phyloP scores from a whole-genome alignment of 1,139 yeast genomes.

The Zygoascus sp. region DNA sequence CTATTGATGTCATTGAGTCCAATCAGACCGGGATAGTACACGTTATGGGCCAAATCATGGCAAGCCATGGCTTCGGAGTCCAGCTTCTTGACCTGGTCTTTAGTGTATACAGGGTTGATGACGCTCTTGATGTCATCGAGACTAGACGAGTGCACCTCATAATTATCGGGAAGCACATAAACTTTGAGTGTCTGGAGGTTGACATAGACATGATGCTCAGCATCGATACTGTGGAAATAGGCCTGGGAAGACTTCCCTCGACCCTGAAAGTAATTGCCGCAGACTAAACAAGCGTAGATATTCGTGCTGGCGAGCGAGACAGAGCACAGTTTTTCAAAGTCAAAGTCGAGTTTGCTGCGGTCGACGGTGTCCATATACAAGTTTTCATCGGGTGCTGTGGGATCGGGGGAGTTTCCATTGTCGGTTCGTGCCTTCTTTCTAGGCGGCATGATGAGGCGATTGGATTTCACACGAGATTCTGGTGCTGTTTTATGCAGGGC shows the following conservation, averaged over 20 bases:
- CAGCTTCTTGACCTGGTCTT: constrained; percentile 35
- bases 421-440: neutral
- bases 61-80: constrained; percentile 23
- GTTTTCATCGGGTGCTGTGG: neutral
- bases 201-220: constrained; percentile 59
- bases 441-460: neutral
- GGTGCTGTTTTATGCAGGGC: too few relatives aligned
- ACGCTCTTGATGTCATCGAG: constrained; percentile 51
- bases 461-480: too few relatives aligned
- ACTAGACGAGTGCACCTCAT: constrained; percentile 39
- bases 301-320: constrained; percentile 57
- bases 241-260: constrained; percentile 61
- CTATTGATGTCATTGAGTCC: constrained; percentile 55
- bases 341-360: constrained; percentile 58
- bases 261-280: constrained; percentile 75
- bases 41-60: constrained; percentile 36
- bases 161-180: constrained; percentile 59
- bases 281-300: constrained; percentile 66
- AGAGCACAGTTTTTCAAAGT: constrained; percentile 61
- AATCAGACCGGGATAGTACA: constrained; percentile 58
- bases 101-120: constrained; percentile 49
- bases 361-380: constrained; percentile 54
- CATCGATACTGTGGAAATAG: constrained; percentile 59
- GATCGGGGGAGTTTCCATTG: neutral
- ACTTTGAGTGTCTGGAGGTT: constrained; percentile 48